Evolutionary conservation across 495 filamentous ascomycete genomes (phyloP), one percentile per base, ranked within the genome.

Genomic region (Neurospora sp.): DNA sequence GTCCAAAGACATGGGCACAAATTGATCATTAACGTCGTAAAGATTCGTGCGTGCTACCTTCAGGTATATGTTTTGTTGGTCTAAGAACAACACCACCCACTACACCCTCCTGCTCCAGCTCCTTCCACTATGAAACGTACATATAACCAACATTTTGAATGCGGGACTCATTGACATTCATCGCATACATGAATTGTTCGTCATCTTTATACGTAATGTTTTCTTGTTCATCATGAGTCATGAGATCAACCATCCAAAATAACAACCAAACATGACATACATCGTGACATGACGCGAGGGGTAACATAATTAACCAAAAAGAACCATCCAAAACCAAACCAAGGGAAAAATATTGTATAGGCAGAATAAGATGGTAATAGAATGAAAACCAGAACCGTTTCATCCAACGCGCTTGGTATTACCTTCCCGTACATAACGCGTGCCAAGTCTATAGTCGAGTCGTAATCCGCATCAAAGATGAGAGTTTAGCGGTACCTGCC

Each of bases 401-500:
- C 22, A 65, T 35, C 53, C 53, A 65, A 37, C 22, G 53, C 53
- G 27, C 31, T 65, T 65, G 53, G 53, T 65, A 65, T 65, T 65
- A 65, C 53, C 53, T 65, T 65, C 53, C 14, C 6, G 53, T 65
- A 65, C 53, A 65, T 31, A 65, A 35, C 27, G 27, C 27, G 27
- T 65, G 53, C 53, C 53, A 65, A 16, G 27, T 65, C 53, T 65
- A 65, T 35, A 65, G 14, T 65, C 53, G 53, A 35, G 22, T 61
- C 22, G 22, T 31, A 61, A 61, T 61, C 22, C 22, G 22, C 48
- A 53, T 53, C n/a, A 31, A 22, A 61, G 48, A 27, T 65, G 53
- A 65, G 44, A 22, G 27, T 61, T 74, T 61, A 73, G 68, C 75
- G 77, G 68, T 84, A 78, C 69, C 78, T 44, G 74, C 82, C 78